Conservation (phyloP, 331 rosid genomes). For the Ulmus americana region DNA sequence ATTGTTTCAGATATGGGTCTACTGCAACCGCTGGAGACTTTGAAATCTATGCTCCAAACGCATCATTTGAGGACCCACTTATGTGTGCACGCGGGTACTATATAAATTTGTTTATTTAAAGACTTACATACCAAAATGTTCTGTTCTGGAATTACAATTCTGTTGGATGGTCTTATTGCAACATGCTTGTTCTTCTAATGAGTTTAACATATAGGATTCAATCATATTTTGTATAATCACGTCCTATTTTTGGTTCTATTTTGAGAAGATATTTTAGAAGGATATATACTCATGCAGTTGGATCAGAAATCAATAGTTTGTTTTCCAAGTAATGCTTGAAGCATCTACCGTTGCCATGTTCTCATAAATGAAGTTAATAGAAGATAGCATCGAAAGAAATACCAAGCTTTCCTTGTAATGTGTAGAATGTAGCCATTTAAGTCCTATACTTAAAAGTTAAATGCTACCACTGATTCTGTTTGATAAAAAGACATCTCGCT, state of each 20-base stretch:
- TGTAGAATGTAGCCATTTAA: neutral
- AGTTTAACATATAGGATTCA: neutral
- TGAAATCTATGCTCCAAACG: conserved; percentile 58
- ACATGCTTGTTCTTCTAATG: neutral
- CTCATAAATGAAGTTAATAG: neutral
- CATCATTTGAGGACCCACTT: conserved; percentile 84
- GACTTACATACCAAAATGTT: too few relatives aligned
- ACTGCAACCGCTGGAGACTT: conserved; percentile 60
- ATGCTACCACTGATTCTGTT: neutral
- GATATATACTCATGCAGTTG: neutral
- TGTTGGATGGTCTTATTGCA: neutral
- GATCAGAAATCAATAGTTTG: neutral
- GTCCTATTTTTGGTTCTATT: neutral
- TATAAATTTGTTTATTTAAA: too few relatives aligned
- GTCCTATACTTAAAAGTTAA: neutral
- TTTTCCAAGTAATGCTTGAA: neutral
- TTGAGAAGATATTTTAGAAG: neutral
- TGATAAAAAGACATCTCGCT: neutral
- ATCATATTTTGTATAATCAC: neutral
- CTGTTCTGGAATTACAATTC: neutral
- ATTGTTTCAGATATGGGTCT: conserved; percentile 54
- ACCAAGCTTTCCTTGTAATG: too few relatives aligned
- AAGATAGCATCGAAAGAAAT: too few relatives aligned
- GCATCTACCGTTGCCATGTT: neutral
- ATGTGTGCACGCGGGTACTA: conserved; percentile 65